Evolutionary conservation across 225 moss, liverwort and hornwort genomes (phyloP), one percentile per base, ranked within the genome.

Genomic region (Pleurozium schreberi): DNA sequence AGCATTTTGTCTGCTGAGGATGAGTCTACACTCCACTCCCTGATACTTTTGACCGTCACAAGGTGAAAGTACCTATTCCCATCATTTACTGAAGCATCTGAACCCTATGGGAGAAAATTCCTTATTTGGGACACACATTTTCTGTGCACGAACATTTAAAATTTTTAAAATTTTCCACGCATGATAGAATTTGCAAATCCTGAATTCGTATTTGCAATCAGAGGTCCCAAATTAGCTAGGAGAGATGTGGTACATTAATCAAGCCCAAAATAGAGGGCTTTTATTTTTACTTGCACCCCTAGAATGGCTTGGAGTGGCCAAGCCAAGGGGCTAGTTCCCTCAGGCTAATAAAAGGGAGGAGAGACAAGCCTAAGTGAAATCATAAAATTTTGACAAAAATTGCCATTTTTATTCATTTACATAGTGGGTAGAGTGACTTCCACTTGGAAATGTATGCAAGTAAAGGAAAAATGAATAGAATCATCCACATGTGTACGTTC

Each of bases 401-500:
- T 28, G 42, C 2, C 31, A 30, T 42, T 80, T 28, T 8, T 60
- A 42, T 5, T 28, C 19, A 59, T 42, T 80, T 58, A 1, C 14
- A 8, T 49, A n/a, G n/a, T n/a, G n/a, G 15, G 38, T 23, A 2
- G 10, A 23, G 2, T 0, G 1, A 55, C 10, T 38, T 55, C 38
- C 25, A 38, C 15, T 2, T 38, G 38, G 15, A 53, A 38, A 77
- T 53, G 25, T 23, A 53, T 0, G 0, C 14, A 5, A 25, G 4
- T 14, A 12, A 38, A 8, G 8, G 2, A 38, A 38, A 77, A 77
- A 38, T 53, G 5, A 6, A 75, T 38, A 52, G 23, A 53, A 38
- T 15, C 15, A 55, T 36, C 1, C 6, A 9, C 2, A 10, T 10
- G 5, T 14, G 8, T 23, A 36, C 0, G 1, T 34, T 76, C 22